Percentiles rank a stretch among this genome's conserved stretches.
phyloP scores from a whole-genome alignment of 2,329 filamentous ascomycete genomes.

The Pyricularia sp. region DNA sequence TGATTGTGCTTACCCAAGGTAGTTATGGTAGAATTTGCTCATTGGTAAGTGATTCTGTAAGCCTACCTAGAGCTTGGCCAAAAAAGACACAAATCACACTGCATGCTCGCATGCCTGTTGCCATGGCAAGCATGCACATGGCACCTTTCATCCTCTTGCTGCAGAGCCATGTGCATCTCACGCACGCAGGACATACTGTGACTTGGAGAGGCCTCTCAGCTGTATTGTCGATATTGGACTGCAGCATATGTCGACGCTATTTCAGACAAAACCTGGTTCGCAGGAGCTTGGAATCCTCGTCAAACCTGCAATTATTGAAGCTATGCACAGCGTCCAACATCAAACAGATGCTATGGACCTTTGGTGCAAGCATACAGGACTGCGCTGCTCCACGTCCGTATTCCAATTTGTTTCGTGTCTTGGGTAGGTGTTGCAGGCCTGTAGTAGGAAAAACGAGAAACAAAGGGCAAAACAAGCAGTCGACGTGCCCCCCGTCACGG shows the following conservation, averaged over 20 bases:
- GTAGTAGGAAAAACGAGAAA: neutral
- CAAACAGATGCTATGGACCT: neutral
- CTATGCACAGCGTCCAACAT: neutral
- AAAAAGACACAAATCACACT: neutral
- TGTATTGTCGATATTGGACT: neutral
- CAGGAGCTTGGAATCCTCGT: neutral
- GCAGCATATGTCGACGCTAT: neutral
- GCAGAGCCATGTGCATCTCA: neutral
- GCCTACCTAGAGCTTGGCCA: neutral
- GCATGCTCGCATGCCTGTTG: neutral
- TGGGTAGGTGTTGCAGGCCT: neutral
- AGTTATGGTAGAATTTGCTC: no score
- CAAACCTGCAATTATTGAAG: neutral
- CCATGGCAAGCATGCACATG: neutral
- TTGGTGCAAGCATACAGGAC: neutral
- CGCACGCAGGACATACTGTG: neutral
- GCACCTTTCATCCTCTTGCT: neutral
- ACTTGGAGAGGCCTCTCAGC: neutral
- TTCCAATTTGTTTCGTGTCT: neutral
- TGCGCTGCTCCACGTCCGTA: neutral
- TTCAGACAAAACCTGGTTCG: neutral
- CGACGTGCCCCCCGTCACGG: neutral
- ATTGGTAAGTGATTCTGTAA: no score
- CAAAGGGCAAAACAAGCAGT: neutral
- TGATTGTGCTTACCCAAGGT: neutral